Evolutionary conservation across 2,329 filamentous ascomycete genomes (phyloP).

Genomic region (Grosmannia clavigera): DNA sequence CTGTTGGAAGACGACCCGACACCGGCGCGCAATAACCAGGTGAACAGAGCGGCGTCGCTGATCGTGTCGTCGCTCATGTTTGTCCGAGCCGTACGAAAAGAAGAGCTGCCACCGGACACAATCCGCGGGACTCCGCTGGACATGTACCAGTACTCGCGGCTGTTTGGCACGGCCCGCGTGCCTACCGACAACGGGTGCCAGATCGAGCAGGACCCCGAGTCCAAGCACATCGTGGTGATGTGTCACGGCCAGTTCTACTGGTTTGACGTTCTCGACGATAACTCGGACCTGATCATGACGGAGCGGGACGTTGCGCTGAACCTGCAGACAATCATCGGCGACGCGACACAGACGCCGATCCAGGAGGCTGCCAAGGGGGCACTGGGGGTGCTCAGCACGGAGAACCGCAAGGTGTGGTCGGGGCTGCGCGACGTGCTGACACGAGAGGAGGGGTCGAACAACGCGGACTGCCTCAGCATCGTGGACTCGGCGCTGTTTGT

Average conservation of each 20-base stretch:
- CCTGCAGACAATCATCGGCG: conserved; percentile 80
- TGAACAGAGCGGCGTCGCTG: conserved; percentile 84
- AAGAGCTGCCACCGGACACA: conserved; percentile 83
- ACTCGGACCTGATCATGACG: conserved; percentile 91
- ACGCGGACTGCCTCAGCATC: conserved; percentile 89
- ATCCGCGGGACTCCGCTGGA: conserved; percentile 74
- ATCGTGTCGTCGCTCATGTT: conserved; percentile 85
- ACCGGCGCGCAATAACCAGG: conserved; percentile 89
- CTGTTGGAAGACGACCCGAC: conserved; percentile 94
- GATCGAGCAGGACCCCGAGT: conserved; percentile 87
- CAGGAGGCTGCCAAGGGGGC: conserved; percentile 93
- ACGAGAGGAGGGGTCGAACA: conserved; percentile 78
- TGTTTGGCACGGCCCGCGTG: conserved; percentile 90
- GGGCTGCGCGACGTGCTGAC: conserved; percentile 79
- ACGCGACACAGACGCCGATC: conserved; percentile 79
- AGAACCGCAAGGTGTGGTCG: conserved; percentile 95
- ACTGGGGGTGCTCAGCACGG: conserved; percentile 83
- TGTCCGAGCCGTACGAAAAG: conserved; percentile 80
- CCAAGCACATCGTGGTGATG: conserved; percentile 85
- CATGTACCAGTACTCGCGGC: conserved; percentile 95
- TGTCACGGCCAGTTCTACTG: conserved; percentile 96
- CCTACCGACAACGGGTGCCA: conserved; percentile 91
- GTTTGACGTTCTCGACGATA: conserved; percentile 94
- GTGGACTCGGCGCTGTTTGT: conserved; percentile 91
- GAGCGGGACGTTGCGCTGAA: conserved; percentile 90